Conservation (phyloP, 1,139 yeast species). For the Candida gigantensis region DNA sequence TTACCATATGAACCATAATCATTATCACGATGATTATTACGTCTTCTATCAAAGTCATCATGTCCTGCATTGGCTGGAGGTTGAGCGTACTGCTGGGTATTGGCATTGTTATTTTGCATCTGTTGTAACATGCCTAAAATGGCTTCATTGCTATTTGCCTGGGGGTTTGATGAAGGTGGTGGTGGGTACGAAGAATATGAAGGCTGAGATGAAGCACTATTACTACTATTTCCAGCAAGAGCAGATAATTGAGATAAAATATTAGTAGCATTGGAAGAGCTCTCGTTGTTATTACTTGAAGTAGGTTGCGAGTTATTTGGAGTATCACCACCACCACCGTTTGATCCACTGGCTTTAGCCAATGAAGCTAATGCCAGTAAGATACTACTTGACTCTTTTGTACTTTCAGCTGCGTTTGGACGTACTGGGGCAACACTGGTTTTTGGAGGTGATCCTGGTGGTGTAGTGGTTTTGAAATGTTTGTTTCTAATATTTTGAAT, state of each 20-base stretch:
- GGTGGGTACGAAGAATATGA: conserved; percentile 18
- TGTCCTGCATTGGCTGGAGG: too few species aligned
- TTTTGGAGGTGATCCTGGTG: conserved; percentile 55
- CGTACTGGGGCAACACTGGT: conserved; percentile 27
- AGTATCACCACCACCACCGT: not conserved
- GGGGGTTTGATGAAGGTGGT: too few species aligned
- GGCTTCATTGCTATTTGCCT: conserved; percentile 26
- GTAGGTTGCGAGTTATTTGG: conserved; percentile 18
- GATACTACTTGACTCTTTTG: conserved; percentile 56
- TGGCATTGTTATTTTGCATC: conserved; percentile 30
- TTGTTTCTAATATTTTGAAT: conserved; percentile 59
- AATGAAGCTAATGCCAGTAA: conserved; percentile 66
- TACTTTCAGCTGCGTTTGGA: conserved; percentile 21
- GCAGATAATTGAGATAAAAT: conserved; percentile 49
- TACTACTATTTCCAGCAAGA: conserved; percentile 18
- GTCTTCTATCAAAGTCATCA: conserved; percentile 27
- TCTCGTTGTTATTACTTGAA: conserved; percentile 11
- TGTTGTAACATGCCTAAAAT: conserved; percentile 47
- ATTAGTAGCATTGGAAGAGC: conserved; percentile 29
- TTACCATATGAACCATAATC: conserved; percentile 33
- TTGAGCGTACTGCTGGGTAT: too few species aligned
- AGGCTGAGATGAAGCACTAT: conserved; percentile 16
- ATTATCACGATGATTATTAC: conserved; percentile 40
- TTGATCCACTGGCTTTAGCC: conserved; percentile 31
- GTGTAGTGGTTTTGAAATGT: conserved; percentile 59